These are phyloP conservation scores for Cucurbita pepo DNA, from an alignment of 306 rosid species.

Conservation along the genomic window DNA sequence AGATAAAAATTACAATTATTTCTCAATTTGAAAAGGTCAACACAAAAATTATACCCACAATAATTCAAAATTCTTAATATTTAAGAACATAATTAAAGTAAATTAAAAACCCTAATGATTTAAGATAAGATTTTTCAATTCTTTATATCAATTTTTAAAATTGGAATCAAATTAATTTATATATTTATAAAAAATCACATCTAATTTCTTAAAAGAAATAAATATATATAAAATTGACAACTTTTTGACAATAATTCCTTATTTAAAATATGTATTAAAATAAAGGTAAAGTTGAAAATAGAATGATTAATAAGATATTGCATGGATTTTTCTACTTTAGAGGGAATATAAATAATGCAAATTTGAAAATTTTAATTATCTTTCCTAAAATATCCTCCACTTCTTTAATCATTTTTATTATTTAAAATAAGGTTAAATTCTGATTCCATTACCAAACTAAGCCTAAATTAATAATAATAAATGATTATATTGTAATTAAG, in stretches of 20 bases:
- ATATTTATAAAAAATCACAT: too few species aligned
- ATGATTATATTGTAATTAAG: background rate
- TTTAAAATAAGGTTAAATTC: background rate
- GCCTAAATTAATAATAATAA: too few species aligned
- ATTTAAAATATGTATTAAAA: background rate
- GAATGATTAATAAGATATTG: background rate
- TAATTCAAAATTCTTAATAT: background rate
- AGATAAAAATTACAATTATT: background rate
- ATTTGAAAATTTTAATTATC: background rate
- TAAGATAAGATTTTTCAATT: too few species aligned
- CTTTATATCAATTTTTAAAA: too few species aligned
- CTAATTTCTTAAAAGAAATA: too few species aligned
- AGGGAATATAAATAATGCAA: background rate
- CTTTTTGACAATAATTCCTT: background rate
- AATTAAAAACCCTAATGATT: background rate
- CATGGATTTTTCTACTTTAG: background rate
- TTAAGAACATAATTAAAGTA: background rate
- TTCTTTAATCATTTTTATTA: background rate
- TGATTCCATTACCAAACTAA: background rate
- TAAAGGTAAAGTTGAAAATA: background rate
- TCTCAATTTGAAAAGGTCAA: background rate
- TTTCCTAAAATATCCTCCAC: background rate
- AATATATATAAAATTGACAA: background rate
- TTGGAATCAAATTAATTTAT: too few species aligned
- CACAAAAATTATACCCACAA: background rate